A percentile compares a stretch with the other conserved stretches of the same genome.
phyloP scores from a whole-genome alignment of 2,329 filamentous ascomycete species.

The Colletotrichum limetticola region DNA sequence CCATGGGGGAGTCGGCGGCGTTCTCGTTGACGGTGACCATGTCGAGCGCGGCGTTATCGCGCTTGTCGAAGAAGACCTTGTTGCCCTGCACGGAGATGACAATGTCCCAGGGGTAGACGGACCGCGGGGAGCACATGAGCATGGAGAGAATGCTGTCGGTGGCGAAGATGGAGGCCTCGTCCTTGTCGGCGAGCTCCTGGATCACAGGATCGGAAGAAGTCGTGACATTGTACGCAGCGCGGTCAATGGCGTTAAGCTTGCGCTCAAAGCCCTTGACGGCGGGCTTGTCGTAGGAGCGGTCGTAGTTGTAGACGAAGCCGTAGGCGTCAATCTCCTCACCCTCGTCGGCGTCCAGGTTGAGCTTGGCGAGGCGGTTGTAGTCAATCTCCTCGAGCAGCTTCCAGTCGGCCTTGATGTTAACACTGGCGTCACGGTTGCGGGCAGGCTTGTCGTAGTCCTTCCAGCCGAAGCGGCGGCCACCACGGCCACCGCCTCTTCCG shows the following conservation, averaged over 20 bases:
- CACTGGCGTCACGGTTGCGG: slow-evolving; percentile 93
- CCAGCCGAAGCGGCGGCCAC: slow-evolving; percentile 94
- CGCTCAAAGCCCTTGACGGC: slow-evolving; percentile 89
- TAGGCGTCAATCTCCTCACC: slow-evolving; percentile 96
- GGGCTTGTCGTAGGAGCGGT: slow-evolving; percentile 93
- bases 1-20: slow-evolving; percentile 91
- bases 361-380: slow-evolving; percentile 92
- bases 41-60: slow-evolving; percentile 92
- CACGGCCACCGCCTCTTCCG: slow-evolving; percentile 76
- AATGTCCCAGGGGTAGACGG: slow-evolving; percentile 98
- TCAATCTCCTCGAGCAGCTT: slow-evolving; percentile 97
- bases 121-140: slow-evolving; percentile 98
- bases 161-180: slow-evolving; percentile 96
- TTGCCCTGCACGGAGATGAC: slow-evolving; percentile 92
- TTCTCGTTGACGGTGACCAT: slow-evolving; percentile 99
- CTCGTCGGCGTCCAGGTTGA: slow-evolving; percentile 94
- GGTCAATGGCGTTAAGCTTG: slow-evolving; percentile 89
- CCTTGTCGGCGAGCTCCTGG: slow-evolving; percentile 94
- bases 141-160: slow-evolving; percentile 98
- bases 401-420: slow-evolving; percentile 98
- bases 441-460: slow-evolving; percentile 99
- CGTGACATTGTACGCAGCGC: slow-evolving; percentile 97
- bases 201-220: slow-evolving; percentile 96
- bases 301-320: slow-evolving; percentile 98
- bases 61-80: slow-evolving; percentile 99